Percentiles rank a stretch among this genome's conserved stretches.
Evolutionary conservation across 768 basidiomycete species (phyloP).

Genomic region (Wakefieldia striispora): DNA sequence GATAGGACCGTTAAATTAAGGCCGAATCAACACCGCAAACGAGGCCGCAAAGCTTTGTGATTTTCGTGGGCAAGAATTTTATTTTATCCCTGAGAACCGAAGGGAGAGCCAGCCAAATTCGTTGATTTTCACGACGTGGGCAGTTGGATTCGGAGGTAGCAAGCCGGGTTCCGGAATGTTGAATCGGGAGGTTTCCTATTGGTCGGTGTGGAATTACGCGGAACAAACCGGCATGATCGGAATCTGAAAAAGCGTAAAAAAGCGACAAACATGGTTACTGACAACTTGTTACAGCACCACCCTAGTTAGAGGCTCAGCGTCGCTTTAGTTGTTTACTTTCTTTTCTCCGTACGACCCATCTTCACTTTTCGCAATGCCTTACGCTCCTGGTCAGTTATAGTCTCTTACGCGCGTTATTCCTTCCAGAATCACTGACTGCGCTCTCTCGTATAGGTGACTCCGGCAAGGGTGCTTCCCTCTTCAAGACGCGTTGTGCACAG

Average conservation of each 20-base stretch:
- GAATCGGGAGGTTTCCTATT: slow-evolving; percentile 19
- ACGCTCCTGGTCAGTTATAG: slow-evolving; percentile 36
- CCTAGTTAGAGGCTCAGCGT: slow-evolving; percentile 5
- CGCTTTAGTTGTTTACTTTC: background rate
- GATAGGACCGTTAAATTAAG: too few relatives aligned
- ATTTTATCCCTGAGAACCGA: too few relatives aligned
- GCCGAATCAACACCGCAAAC: too few relatives aligned
- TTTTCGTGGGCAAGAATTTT: too few relatives aligned
- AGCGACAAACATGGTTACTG: background rate
- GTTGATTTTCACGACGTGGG: too few relatives aligned
- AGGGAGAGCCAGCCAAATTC: too few relatives aligned
- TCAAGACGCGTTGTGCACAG: slow-evolving; percentile 95
- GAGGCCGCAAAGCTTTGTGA: too few relatives aligned
- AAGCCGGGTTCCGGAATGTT: background rate
- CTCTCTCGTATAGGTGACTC: slow-evolving; percentile 61
- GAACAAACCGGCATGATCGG: slow-evolving; percentile 32
- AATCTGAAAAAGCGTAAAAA: slow-evolving; percentile 15
- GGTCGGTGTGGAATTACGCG: slow-evolving; percentile 15
- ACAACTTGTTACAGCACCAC: slow-evolving; percentile 1
- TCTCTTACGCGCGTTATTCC: too few relatives aligned
- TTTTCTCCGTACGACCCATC: background rate
- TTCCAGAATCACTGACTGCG: background rate
- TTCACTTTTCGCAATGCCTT: slow-evolving; percentile 37
- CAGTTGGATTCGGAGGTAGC: too few relatives aligned
- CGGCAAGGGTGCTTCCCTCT: slow-evolving; percentile 87